Evolutionary conservation across 768 basidiomycete species (phyloP).

Genomic region (Termitomyces sp.): DNA sequence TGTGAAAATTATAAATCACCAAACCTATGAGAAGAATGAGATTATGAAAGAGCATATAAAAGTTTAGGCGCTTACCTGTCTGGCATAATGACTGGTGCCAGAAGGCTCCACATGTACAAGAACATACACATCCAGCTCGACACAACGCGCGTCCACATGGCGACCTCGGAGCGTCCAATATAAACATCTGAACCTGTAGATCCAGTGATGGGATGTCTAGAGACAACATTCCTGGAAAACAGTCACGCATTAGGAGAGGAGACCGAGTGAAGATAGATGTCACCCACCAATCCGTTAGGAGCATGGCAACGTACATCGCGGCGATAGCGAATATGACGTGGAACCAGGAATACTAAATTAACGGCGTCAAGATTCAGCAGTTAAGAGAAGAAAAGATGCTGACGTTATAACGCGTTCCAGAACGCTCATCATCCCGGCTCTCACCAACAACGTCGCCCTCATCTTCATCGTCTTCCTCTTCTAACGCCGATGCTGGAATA

Average conservation of each 20-base stretch:
- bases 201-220: slow-evolving; percentile 42
- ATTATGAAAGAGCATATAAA: background rate
- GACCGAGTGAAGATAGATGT: background rate
- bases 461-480: slow-evolving; percentile 71
- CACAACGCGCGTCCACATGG: slow-evolving; percentile 99
- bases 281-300: slow-evolving; percentile 93
- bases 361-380: background rate
- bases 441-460: slow-evolving; percentile 76
- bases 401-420: slow-evolving; percentile 93
- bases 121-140: slow-evolving; percentile 93
- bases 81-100: slow-evolving; percentile 88
- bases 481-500: slow-evolving; percentile 88
- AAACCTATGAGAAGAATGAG: slow-evolving; percentile 15
- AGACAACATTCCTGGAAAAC: slow-evolving; percentile 65
- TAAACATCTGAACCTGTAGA: slow-evolving; percentile 68
- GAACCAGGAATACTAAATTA: slow-evolving; percentile 91
- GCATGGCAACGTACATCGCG: slow-evolving; percentile 96
- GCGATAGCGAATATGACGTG: slow-evolving; percentile 95
- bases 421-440: slow-evolving; percentile 84
- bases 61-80: slow-evolving; percentile 58
- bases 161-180: slow-evolving; percentile 91
- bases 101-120: slow-evolving; percentile 80
- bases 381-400: slow-evolving; percentile 17
- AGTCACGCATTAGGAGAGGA: background rate
- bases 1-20: slow-evolving; percentile 12